Evolutionary conservation across 768 basidiomycete genomes (phyloP), one percentile per base, ranked within the genome.

Genomic region (Kwoniella dendrophila): DNA sequence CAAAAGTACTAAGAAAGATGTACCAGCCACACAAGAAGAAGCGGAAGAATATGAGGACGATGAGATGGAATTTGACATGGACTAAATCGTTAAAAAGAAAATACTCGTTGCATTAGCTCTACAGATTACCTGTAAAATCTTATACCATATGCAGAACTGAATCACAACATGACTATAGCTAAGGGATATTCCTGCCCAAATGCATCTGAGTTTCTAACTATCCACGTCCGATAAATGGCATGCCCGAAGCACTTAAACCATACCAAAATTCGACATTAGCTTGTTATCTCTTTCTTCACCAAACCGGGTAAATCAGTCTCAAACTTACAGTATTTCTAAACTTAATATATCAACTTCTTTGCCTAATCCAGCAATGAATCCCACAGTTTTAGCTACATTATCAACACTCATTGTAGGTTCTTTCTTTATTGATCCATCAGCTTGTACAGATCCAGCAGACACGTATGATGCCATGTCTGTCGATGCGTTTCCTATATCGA

Each of bases 401-500:
- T 84, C 72, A 7, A 86, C 87, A 62, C 89, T 86, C 71, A 91
- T 88, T 14, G 84, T 84, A 0, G 86, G 83, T 75, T 92, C 90
- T 1, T 80, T 79, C 44, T 70, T 75, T 33, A 69, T 69, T 2
- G 81, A 78, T 3, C 90, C 90, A 71, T 92, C 84, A 0, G 90
- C 84, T 73, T 93, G 90, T 22, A 86, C 79, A 1, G 84, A 82
- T 2, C 88, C 88, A 1, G 84, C 81, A 2, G 80, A 74, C 51
- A 83, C 82, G 22, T 80, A 69, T 14, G 74, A 76, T 1, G 84
- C 83, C 82, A 91, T 83, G 4, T 79, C 80, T 0, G 90, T 90
- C 30, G 81, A 81, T 2, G 90, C 90, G 70, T 91, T 91, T 26
- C 90, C 90, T 48, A 92, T 89, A 74, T 92, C 90, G 49, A 92